Evolutionary conservation across 441 rosid genomes (phyloP).

Genomic region (Gossypium gossypioides): DNA sequence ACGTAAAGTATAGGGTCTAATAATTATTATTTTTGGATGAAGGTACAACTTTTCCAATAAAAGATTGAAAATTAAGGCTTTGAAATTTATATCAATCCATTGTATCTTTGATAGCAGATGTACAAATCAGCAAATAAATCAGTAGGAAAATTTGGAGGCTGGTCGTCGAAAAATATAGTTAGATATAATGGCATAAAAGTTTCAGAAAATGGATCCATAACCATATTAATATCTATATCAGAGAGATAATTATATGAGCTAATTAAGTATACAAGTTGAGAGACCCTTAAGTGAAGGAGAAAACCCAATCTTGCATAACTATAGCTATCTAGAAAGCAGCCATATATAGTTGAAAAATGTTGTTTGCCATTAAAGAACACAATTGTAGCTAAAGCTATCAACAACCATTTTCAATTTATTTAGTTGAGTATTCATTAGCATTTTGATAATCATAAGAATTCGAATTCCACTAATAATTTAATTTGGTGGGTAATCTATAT

Average conservation of each 20-base stretch:
- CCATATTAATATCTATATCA: background rate
- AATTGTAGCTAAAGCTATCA: background rate
- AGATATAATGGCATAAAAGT: background rate
- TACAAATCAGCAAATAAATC: background rate
- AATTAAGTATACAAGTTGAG: background rate
- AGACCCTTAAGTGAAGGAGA: background rate
- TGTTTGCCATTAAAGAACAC: slow-evolving; percentile 1
- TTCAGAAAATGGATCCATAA: background rate
- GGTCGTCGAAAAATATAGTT: background rate
- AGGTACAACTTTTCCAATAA: background rate
- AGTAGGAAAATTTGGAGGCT: background rate
- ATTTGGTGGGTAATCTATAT: too few species aligned
- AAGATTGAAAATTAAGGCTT: slow-evolving; percentile 1
- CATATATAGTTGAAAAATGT: background rate
- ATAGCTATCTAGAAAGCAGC: background rate
- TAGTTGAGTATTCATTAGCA: too few species aligned
- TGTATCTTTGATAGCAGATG: slow-evolving; percentile 17
- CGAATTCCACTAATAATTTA: too few species aligned
- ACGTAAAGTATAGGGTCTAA: too few species aligned
- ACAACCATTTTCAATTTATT: too few species aligned
- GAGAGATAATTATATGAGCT: background rate
- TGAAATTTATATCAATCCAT: slow-evolving; percentile 15
- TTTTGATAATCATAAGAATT: too few species aligned
- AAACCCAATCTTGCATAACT: background rate
- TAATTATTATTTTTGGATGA: slow-evolving; percentile 14